Percentiles rank a stretch among this genome's conserved stretches.
Evolutionary conservation across 202 grass and related monocot species (phyloP).

Genomic region (Musa balbisiana): DNA sequence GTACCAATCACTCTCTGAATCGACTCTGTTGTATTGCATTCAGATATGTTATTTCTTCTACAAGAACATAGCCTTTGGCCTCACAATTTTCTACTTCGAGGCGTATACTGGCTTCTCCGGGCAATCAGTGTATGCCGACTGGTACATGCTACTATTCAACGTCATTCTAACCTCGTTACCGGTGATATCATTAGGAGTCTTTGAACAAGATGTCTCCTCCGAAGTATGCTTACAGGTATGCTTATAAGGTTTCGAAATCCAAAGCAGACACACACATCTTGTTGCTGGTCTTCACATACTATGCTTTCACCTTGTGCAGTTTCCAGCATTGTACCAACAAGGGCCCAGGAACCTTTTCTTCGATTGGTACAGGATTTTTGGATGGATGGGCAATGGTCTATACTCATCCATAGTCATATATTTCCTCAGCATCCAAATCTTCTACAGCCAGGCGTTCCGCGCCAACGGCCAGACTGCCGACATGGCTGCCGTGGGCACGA

Average conservation of each 20-base stretch:
- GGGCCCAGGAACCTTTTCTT: conserved; percentile 90
- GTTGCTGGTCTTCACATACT: neutral
- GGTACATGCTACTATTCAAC: conserved; percentile 94
- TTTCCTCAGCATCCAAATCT: conserved; percentile 75
- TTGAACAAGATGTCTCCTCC: conserved; percentile 96
- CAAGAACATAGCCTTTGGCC: conserved; percentile 97
- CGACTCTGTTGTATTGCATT: conserved; percentile 21
- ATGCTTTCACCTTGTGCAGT: conserved; percentile 44
- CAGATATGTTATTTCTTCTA: conserved; percentile 99
- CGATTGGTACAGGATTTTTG: conserved; percentile 79
- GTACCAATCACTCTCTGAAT: conserved; percentile 1
- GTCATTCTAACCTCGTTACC: conserved; percentile 86
- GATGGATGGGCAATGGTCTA: conserved; percentile 90
- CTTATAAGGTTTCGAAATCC: neutral
- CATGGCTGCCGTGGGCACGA: conserved; percentile 75
- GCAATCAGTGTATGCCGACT: conserved; percentile 92
- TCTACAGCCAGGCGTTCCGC: conserved; percentile 68
- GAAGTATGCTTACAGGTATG: conserved; percentile 83
- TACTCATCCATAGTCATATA: conserved; percentile 77
- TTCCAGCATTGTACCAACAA: conserved; percentile 89
- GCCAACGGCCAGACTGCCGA: conserved; percentile 55
- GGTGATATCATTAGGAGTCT: conserved; percentile 92
- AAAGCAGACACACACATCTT: neutral
- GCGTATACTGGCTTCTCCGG: conserved; percentile 85
- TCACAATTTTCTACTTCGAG: conserved; percentile 96